Conservation (phyloP, 305 asterid genomes). For the Caryopteris hybrid region DNA sequence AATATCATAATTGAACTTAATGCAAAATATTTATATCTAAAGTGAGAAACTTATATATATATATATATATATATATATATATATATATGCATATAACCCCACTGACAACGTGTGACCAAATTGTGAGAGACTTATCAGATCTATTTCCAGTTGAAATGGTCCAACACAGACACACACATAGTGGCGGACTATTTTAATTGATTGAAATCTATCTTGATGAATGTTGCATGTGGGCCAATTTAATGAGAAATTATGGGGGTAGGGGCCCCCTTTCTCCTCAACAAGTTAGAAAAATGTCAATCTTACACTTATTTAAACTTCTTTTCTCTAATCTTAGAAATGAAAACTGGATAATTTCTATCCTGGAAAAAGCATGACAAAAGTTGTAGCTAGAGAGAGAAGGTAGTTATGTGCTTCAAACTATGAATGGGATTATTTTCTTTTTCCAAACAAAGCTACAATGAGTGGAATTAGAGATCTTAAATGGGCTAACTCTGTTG, state of each 20-base stretch:
- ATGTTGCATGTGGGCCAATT: slow-evolving; percentile 23
- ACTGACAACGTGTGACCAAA: not conserved
- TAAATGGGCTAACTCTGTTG: too few relatives aligned
- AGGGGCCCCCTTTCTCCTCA: slow-evolving; percentile 14
- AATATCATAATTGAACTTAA: too few relatives aligned
- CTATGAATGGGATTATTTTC: not conserved
- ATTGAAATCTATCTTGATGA: slow-evolving; percentile 9
- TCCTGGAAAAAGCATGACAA: not conserved
- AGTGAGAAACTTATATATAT: too few relatives aligned
- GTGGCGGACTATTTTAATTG: too few relatives aligned
- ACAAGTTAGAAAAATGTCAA: not conserved
- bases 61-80: too few relatives aligned
- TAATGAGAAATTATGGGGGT: slow-evolving; percentile 15
- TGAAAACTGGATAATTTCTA: not conserved
- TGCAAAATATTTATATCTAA: too few relatives aligned
- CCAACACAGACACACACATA: slow-evolving; percentile 5
- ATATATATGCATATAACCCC: too few relatives aligned
- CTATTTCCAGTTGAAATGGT: slow-evolving; percentile 6
- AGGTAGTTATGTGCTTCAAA: not conserved
- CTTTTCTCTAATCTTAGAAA: not conserved
- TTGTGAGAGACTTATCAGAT: not conserved
- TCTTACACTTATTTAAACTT: not conserved
- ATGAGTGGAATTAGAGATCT: not conserved
- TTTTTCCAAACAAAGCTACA: not conserved
- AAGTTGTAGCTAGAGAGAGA: not conserved